These are phyloP conservation scores for Stephanodiscus triporus DNA, from an alignment of 108 stramenopile genomes.

Conservation along the genomic window DNA sequence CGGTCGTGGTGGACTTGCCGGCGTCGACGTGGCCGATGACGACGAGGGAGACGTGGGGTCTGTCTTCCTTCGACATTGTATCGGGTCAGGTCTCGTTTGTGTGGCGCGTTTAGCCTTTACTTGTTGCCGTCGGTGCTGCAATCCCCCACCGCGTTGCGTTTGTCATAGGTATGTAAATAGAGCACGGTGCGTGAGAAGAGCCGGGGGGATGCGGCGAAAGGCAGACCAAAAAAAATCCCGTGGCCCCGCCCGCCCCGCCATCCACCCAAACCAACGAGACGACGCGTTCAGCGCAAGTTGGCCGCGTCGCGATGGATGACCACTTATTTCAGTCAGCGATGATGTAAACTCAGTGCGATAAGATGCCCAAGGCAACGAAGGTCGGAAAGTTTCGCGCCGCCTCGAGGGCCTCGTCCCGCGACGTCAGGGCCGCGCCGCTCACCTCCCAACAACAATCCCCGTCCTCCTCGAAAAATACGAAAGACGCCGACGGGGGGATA, in stretches of 20 bases:
- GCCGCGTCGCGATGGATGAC: background rate
- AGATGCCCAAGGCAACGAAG: slow-evolving; percentile 55
- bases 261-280: too few relatives aligned
- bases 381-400: slow-evolving; percentile 54
- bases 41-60: slow-evolving; percentile 73
- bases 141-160: too few relatives aligned
- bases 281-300: too few relatives aligned
- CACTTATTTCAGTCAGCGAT: too few relatives aligned
- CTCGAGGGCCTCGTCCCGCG: slow-evolving; percentile 27
- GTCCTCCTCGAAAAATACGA: background rate
- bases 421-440: slow-evolving; percentile 17
- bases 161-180: too few relatives aligned
- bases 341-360: background rate
- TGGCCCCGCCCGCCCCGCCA: too few relatives aligned
- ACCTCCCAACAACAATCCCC: background rate
- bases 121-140: too few relatives aligned
- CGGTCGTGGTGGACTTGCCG: slow-evolving; percentile 93
- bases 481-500: background rate
- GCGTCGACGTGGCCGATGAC: slow-evolving; percentile 91
- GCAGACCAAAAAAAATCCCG: too few relatives aligned
- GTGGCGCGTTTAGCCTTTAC: too few relatives aligned
- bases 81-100: too few relatives aligned
- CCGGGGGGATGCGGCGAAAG: too few relatives aligned
- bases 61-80: slow-evolving; percentile 58
- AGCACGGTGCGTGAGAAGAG: too few relatives aligned